Base-by-base conservation (phyloP, 352 stramenopile genomes). In the Globisporangium spiculum region DNA sequence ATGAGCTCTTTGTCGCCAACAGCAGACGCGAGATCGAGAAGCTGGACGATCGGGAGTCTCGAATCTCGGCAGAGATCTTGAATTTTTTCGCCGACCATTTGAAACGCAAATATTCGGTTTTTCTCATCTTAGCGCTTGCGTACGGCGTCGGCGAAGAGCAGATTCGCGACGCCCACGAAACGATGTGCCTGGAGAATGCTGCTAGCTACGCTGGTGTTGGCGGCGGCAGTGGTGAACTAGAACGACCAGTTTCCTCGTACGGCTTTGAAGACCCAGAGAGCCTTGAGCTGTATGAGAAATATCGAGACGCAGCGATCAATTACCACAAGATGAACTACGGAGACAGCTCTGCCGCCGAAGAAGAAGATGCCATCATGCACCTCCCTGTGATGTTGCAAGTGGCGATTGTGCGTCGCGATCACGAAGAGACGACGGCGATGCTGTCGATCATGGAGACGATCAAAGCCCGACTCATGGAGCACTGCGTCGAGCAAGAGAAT, bases 301-400 rank as follows among this genome's bases (percentile, higher is more conserved):
- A 96, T 60, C 83, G 88, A 38, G 86, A 92, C 63, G 84, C 88
- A 1, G 88, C 88, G 0, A 60, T 80, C 41, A 93, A 94, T 70
- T 96, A 96, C 67, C 79, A 92, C 71, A 84, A 84, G 67, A 92
- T 96, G 84, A 96, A 96, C 62, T 96, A 93, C 60, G 88, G 80
- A 26, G 88, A 96, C 53, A 72, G 73, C n/a, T 60, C 68, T 50
- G 87, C 86, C 4, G 88, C 88, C 1, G 88, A 93, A 60, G 88
- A 96, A 75, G 88, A 96, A 77, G 88, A 96, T 70, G 88, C 88
- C 48, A 94, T 96, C 71, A 96, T 96, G 88, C 88, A 96, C 54
- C 71, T 96, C n/a, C 88, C 88, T 0, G 88, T 96, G 20, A 96
- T 96, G 88, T 77, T 96, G 12, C 88, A 93, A 68, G 84, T 96